A percentile compares a stretch with the other conserved stretches of the same genome.
Evolutionary conservation across 2,329 filamentous ascomycete genomes (phyloP).

Genomic region (Fusarium sambucinum): DNA sequence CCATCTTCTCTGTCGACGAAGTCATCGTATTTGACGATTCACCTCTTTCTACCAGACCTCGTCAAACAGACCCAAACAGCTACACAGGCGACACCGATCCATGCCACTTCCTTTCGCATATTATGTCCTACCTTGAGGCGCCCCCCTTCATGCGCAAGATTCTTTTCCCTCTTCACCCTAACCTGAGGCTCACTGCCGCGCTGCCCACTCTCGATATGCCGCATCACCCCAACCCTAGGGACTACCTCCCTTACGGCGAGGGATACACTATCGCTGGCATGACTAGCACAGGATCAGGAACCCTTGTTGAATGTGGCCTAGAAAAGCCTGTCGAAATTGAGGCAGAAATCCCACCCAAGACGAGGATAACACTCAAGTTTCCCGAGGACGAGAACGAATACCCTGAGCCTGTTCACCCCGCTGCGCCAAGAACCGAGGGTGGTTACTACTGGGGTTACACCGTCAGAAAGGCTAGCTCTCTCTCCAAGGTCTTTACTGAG

Average conservation of each 20-base stretch:
- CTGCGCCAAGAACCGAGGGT: conserved; percentile 76
- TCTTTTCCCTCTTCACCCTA: conserved; percentile 83
- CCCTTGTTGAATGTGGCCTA: conserved; percentile 69
- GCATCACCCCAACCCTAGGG: conserved; percentile 80
- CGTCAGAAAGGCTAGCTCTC: conserved; percentile 72
- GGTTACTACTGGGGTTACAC: conserved; percentile 91
- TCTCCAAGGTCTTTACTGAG: conserved; percentile 83
- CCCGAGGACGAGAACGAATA: conserved; percentile 59
- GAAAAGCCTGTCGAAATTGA: conserved; percentile 67
- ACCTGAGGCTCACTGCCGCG: conserved; percentile 78
- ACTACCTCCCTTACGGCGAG: conserved; percentile 85
- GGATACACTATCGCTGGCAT: conserved; percentile 72
- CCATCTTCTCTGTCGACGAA: conserved; percentile 88
- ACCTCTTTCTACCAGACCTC: conserved; percentile 59
- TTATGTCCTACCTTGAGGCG: conserved; percentile 85
- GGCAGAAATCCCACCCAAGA: conserved; percentile 74
- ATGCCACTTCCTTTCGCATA: conserved; percentile 81
- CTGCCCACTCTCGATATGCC: conserved; percentile 86
- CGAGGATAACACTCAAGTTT: conserved; percentile 79
- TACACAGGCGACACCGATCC: conserved; percentile 80
- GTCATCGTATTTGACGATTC: conserved; percentile 84
- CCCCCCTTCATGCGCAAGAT: conserved; percentile 83
- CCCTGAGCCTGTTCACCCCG: conserved; percentile 73
- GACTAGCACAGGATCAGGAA: conserved; percentile 59
- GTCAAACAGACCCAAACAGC: conserved; percentile 62